These are phyloP conservation scores for Striga asiatica DNA, from an alignment of 257 asterid species.

Conservation along the genomic window DNA sequence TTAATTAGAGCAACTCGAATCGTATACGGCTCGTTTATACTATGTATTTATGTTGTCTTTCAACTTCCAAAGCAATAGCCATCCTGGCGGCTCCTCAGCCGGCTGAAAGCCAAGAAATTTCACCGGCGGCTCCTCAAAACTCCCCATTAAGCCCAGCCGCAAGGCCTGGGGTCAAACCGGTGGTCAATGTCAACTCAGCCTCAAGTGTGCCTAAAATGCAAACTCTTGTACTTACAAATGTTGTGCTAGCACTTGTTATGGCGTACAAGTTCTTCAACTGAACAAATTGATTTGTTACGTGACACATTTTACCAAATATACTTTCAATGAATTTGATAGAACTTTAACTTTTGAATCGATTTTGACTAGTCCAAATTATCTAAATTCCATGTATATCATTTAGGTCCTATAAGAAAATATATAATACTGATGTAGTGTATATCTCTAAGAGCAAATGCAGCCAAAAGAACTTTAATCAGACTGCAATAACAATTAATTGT, in stretches of 20 bases:
- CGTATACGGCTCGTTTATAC: background rate
- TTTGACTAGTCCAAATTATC: too few species aligned
- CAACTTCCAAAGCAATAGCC: constrained; percentile 37
- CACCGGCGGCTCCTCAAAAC: constrained; percentile 32
- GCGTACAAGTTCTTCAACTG: constrained; percentile 14
- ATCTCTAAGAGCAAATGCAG: background rate
- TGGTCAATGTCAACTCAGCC: constrained; percentile 31
- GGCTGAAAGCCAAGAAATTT: constrained; percentile 9
- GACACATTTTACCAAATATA: background rate
- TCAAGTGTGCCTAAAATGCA: constrained; percentile 18
- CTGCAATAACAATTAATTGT: too few species aligned
- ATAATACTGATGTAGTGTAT: too few species aligned
- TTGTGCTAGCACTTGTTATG: constrained; percentile 25
- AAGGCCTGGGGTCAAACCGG: constrained; percentile 47
- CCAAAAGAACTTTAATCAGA: background rate
- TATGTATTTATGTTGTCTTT: background rate
- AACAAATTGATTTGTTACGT: background rate
- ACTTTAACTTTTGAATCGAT: too few species aligned
- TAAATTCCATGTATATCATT: too few species aligned
- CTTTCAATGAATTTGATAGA: background rate
- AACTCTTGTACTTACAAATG: constrained; percentile 16
- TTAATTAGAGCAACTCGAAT: too few species aligned
- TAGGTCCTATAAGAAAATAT: too few species aligned
- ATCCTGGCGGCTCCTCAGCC: constrained; percentile 24
- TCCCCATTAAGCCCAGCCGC: constrained; percentile 30